Evolutionary conservation across 345 rosid species (phyloP).

Genomic region (Psidium guajava): DNA sequence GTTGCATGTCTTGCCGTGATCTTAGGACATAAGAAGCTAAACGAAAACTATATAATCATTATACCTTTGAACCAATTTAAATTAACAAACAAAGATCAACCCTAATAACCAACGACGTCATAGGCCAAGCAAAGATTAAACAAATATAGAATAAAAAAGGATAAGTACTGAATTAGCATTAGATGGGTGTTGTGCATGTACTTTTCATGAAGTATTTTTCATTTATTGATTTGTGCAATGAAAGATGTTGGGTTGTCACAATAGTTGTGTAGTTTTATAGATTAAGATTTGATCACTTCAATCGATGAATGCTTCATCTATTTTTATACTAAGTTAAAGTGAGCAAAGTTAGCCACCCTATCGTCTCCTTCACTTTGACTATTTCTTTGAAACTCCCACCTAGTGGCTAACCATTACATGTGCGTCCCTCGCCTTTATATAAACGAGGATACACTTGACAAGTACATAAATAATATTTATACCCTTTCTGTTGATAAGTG

Average conservation of each 20-base stretch:
- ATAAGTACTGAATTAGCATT: neutral
- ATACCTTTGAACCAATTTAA: neutral
- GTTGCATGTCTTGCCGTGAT: too few species aligned
- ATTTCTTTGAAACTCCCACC: neutral
- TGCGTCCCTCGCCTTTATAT: neutral
- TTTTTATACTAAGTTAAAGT: neutral
- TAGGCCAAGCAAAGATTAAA: neutral
- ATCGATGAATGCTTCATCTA: neutral
- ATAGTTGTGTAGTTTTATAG: neutral
- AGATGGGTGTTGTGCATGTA: neutral
- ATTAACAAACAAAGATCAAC: neutral
- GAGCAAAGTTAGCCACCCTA: neutral
- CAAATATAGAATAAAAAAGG: neutral
- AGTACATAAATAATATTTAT: neutral
- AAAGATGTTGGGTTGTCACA: neutral
- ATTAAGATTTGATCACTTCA: neutral
- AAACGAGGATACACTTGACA: neutral
- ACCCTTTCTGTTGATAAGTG: neutral
- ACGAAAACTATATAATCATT: neutral
- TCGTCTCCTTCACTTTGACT: neutral
- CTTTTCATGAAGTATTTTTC: neutral
- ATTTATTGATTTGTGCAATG: neutral
- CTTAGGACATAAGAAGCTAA: too few species aligned
- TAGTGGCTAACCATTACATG: neutral
- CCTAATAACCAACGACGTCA: neutral